phyloP scores from a whole-genome alignment of 202 grass and related monocot species.

The Zoysia matrella region DNA sequence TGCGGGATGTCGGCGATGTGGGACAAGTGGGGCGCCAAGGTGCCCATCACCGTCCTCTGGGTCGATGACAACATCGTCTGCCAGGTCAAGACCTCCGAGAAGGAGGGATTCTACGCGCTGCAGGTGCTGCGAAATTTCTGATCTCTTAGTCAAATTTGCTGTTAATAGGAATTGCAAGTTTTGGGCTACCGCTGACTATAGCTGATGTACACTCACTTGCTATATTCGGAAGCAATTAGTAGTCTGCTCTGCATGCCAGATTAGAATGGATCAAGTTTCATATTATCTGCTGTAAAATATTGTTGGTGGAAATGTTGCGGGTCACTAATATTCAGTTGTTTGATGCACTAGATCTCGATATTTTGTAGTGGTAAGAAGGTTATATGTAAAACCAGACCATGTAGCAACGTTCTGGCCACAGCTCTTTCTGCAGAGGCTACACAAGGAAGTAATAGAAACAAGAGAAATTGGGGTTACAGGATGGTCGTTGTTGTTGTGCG shows the following conservation, averaged over 20 bases:
- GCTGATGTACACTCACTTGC: neutral
- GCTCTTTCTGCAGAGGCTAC: neutral
- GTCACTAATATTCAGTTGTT: conserved; percentile 16
- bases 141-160: neutral
- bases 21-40: conserved; percentile 97
- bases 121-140: conserved; percentile 57
- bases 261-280: conserved; percentile 5
- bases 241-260: neutral
- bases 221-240: neutral
- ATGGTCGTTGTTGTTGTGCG: neutral
- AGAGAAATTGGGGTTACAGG: neutral
- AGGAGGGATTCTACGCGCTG: conserved; percentile 80
- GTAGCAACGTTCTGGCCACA: neutral
- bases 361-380: neutral
- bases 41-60: conserved; percentile 92
- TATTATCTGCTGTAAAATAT: neutral
- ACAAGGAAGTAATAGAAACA: neutral
- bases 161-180: neutral
- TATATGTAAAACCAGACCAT: neutral
- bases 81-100: conserved; percentile 95
- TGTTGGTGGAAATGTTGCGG: neutral
- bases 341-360: conserved; percentile 1
- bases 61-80: conserved; percentile 92
- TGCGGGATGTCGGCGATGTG: conserved; percentile 96
- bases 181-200: neutral